A percentile compares a stretch with the other conserved stretches of the same genome.
Conservation (phyloP, 345 rosid genomes). For the Lenwebbia sp. region DNA sequence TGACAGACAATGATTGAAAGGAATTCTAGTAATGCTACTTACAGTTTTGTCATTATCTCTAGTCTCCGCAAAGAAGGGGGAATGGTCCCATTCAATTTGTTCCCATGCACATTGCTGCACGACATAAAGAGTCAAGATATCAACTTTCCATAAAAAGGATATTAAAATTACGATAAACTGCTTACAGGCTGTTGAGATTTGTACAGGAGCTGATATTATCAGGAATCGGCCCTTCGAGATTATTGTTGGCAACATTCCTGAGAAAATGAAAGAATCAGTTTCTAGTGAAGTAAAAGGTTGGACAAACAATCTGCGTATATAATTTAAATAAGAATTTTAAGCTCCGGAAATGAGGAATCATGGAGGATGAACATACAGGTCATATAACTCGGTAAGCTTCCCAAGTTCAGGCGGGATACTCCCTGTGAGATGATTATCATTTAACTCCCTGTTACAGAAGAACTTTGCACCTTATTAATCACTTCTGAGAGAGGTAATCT, state of each 20-base stretch:
- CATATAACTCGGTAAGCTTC: conserved; percentile 87
- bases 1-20: not conserved
- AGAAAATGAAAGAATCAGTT: not conserved
- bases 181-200: conserved; percentile 89
- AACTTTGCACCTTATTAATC: not conserved
- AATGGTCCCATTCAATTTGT: conserved; percentile 66
- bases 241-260: conserved; percentile 85
- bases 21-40: conserved; percentile 13
- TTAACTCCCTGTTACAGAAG: conserved; percentile 69
- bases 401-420: conserved; percentile 86
- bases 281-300: too few relatives aligned
- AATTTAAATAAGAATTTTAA: not conserved
- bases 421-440: conserved; percentile 67
- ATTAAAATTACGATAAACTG: not conserved
- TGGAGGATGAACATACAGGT: conserved; percentile 49
- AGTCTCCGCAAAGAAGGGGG: conserved; percentile 73
- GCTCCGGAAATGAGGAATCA: not conserved
- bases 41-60: conserved; percentile 91
- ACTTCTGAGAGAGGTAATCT: not conserved
- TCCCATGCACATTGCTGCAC: conserved; percentile 75
- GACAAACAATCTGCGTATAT: not conserved
- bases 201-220: conserved; percentile 80
- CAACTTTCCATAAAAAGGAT: not conserved
- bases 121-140: not conserved
- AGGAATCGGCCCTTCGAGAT: conserved; percentile 80